Evolutionary conservation across 352 stramenopile genomes (phyloP).

Genomic region (Phytopythium helicoides): DNA sequence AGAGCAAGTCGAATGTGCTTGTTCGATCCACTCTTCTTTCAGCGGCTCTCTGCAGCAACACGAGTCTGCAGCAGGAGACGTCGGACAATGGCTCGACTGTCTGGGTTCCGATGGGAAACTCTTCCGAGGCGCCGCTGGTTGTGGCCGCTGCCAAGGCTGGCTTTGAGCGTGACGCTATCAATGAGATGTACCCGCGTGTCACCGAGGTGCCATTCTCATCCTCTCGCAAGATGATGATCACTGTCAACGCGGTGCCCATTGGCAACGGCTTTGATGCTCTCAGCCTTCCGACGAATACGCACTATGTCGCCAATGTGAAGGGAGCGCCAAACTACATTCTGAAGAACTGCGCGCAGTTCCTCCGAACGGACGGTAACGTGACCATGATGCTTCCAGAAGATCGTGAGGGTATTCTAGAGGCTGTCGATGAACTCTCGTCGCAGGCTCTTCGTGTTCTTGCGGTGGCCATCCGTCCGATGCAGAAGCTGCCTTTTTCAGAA

Average conservation of each 20-base stretch:
- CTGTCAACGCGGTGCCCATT: constrained; percentile 46
- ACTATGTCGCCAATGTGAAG: constrained; percentile 59
- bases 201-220: constrained; percentile 93
- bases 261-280: constrained; percentile 34
- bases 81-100: constrained; percentile 28
- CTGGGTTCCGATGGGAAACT: constrained; percentile 68
- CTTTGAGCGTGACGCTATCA: constrained; percentile 46
- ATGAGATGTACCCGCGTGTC: constrained; percentile 56
- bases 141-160: constrained; percentile 62
- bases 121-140: constrained; percentile 63
- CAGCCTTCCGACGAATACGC: constrained; percentile 35
- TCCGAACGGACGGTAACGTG: constrained; percentile 46
- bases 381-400: constrained; percentile 32
- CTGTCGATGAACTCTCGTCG: constrained; percentile 55
- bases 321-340: constrained; percentile 65
- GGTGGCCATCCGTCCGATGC: constrained; percentile 75
- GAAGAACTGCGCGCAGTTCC: constrained; percentile 49
- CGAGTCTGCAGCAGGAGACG: constrained; percentile 53
- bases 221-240: constrained; percentile 93
- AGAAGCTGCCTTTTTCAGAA: constrained; percentile 35
- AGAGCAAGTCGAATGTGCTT: constrained; percentile 34
- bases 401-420: constrained; percentile 36
- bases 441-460: constrained; percentile 87
- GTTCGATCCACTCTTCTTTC: constrained; percentile 54
- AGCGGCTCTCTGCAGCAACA: constrained; percentile 68